These are phyloP conservation scores for Vitis rotundifolia DNA, from an alignment of 164 flowering plant genomes.

Conservation along the genomic window DNA sequence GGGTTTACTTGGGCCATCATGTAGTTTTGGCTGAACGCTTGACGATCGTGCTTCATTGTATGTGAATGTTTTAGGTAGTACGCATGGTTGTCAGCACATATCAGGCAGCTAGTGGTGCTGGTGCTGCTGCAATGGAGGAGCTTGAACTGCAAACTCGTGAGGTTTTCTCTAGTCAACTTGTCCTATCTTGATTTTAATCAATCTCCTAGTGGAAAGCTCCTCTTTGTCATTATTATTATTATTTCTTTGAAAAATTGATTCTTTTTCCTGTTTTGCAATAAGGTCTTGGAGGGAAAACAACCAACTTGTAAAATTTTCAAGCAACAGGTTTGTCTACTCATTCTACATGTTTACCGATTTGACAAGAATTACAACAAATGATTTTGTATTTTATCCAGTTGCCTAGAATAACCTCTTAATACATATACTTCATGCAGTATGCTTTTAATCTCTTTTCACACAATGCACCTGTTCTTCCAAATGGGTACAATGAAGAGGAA, in stretches of 20 bases:
- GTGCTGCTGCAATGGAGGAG: constrained; percentile 99
- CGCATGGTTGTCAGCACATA: constrained; percentile 99
- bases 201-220: neutral
- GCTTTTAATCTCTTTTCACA: constrained; percentile 96
- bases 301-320: constrained; percentile 94
- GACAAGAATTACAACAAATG: neutral
- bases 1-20: too few species aligned
- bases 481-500: constrained; percentile 98
- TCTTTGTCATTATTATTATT: neutral
- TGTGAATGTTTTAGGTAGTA: constrained; percentile 49
- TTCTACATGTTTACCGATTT: neutral
- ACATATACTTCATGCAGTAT: constrained; percentile 61
- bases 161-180: constrained; percentile 41
- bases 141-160: constrained; percentile 94
- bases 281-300: constrained; percentile 88
- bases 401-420: neutral
- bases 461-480: constrained; percentile 83
- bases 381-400: neutral
- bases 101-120: constrained; percentile 99
- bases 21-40: too few species aligned
- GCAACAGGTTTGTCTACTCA: constrained; percentile 60
- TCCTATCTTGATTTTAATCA: constrained; percentile 3
- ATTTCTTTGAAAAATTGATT: neutral
- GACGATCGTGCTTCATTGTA: neutral
- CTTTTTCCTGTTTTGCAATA: constrained; percentile 1